Conservation (phyloP, 306 rosid species). For the Medicago ruthenica region DNA sequence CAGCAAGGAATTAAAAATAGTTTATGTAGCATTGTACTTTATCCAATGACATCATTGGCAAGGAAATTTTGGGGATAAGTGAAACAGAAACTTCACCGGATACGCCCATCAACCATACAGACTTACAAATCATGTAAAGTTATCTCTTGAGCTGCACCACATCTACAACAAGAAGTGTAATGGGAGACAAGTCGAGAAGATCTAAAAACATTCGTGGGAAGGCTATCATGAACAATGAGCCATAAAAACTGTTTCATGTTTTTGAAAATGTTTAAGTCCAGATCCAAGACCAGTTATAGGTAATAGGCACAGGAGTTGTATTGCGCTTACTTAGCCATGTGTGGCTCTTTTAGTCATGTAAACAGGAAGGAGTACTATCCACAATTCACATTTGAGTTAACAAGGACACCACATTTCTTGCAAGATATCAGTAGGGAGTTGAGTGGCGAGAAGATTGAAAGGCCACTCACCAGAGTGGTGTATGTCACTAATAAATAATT, state of each 20-base stretch:
- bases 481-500: background rate
- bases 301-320: background rate
- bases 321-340: too few species aligned
- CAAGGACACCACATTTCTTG: background rate
- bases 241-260: background rate
- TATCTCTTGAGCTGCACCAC: background rate
- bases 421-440: background rate
- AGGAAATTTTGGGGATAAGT: background rate
- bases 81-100: background rate
- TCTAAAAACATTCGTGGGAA: background rate
- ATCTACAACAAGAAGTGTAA: background rate
- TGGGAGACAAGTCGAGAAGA: background rate
- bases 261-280: background rate
- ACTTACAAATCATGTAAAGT: background rate
- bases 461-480: background rate
- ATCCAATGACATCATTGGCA: background rate
- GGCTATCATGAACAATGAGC: background rate
- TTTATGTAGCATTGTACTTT: background rate
- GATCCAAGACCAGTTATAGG: background rate
- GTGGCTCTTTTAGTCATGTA: background rate
- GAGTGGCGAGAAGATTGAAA: background rate
- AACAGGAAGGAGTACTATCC: background rate
- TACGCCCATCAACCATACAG: background rate
- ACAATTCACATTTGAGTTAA: background rate
- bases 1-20: constrained; percentile 1